Conservation (phyloP, 306 rosid species). For the Begonia peltatifolia region DNA sequence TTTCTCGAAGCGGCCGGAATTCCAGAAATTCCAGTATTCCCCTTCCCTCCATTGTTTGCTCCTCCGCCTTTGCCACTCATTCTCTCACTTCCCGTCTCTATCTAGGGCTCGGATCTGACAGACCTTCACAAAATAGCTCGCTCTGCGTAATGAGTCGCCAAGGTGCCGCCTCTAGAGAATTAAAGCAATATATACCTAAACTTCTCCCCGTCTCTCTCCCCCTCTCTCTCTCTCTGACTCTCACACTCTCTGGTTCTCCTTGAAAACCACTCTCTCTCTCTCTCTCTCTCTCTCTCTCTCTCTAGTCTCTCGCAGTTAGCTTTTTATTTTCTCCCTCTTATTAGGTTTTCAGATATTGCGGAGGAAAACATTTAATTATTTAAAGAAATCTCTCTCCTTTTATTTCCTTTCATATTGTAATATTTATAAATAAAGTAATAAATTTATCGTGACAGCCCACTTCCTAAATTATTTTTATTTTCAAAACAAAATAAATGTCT, state of each 20-base stretch:
- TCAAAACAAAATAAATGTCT: no score
- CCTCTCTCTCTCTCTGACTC: slow-evolving; percentile 10
- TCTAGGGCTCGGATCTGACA: slow-evolving; percentile 32
- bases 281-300: slow-evolving; percentile 12
- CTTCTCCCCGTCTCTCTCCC: slow-evolving; percentile 6
- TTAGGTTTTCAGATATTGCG: neutral
- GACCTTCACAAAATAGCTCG: slow-evolving; percentile 9
- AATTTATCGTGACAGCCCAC: no score
- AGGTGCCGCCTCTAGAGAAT: slow-evolving; percentile 47
- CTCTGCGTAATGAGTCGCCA: slow-evolving; percentile 7
- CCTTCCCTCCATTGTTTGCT: slow-evolving; percentile 30
- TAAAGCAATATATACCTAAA: slow-evolving; percentile 4
- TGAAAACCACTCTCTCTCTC: slow-evolving; percentile 23
- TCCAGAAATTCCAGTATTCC: slow-evolving; percentile 46
- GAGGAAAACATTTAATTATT: no score
- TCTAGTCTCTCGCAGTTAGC: slow-evolving; percentile 4
- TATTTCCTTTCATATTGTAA: neutral
- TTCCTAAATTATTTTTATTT: no score
- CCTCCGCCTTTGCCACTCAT: slow-evolving; percentile 65
- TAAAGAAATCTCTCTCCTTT: no score
- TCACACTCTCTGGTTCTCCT: slow-evolving; percentile 10
- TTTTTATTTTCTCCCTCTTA: no score
- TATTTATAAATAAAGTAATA: neutral
- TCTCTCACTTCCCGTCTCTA: slow-evolving; percentile 15
- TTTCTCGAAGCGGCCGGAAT: slow-evolving; percentile 74